A percentile compares a stretch with the other conserved stretches of the same genome.
phyloP scores from a whole-genome alignment of 257 asterid genomes.

The Datura wrightii region DNA sequence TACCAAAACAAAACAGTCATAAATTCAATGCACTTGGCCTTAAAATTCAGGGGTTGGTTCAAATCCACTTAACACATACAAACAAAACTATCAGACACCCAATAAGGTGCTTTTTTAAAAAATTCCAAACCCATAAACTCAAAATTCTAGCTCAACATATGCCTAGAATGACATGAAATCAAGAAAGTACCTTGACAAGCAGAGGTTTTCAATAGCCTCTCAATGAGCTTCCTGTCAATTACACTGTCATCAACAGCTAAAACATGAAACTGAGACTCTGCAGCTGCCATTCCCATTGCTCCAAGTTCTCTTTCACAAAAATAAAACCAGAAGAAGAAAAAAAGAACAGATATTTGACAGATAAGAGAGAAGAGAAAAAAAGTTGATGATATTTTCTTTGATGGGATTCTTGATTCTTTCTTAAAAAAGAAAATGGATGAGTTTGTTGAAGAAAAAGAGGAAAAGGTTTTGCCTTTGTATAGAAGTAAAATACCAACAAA shows the following conservation, averaged over 20 bases:
- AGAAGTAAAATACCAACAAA: constrained; percentile 44
- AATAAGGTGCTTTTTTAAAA: neutral
- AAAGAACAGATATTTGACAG: constrained; percentile 23
- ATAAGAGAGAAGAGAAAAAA: neutral
- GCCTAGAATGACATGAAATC: neutral
- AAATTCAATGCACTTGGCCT: neutral
- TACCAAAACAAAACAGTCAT: neutral
- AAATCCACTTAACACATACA: neutral
- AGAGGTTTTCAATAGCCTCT: constrained; percentile 50
- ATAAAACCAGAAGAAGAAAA: too few species aligned
- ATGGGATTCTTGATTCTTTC: constrained; percentile 25
- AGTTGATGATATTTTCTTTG: neutral
- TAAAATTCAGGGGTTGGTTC: neutral
- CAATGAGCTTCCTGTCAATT: constrained; percentile 54
- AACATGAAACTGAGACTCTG: constrained; percentile 52
- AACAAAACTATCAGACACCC: neutral
- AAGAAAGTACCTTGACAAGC: constrained; percentile 52
- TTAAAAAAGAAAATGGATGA: neutral
- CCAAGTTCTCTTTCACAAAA: neutral
- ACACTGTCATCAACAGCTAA: constrained; percentile 59
- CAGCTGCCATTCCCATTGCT: constrained; percentile 49
- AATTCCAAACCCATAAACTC: neutral
- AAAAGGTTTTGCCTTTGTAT: constrained; percentile 52
- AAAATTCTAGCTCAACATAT: neutral
- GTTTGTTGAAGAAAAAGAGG: constrained; percentile 5